Evolutionary conservation across 2,329 filamentous ascomycete genomes (phyloP).

Genomic region (Alternaria dauci): DNA sequence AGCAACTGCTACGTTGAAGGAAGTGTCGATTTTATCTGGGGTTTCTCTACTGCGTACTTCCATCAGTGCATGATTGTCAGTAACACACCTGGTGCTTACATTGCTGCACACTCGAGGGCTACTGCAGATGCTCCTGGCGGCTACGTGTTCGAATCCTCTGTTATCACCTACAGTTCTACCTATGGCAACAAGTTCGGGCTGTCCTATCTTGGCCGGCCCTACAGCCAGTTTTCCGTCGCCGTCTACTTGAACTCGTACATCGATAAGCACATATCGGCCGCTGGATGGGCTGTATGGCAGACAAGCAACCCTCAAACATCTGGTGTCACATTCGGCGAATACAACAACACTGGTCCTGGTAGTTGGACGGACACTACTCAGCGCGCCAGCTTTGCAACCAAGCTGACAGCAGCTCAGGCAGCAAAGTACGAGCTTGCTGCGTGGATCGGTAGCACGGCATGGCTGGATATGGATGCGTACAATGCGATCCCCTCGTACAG

Average conservation of each 20-base stretch:
- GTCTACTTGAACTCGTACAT: conserved; percentile 50
- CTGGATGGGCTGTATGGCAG: conserved; percentile 47
- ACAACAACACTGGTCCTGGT: conserved; percentile 44
- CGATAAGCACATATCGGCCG: conserved; percentile 45
- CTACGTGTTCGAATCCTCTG: conserved; percentile 63
- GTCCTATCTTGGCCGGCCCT: conserved; percentile 60
- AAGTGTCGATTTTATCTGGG: conserved; percentile 66
- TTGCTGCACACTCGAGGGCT: conserved; percentile 31
- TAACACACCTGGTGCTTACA: conserved; percentile 32
- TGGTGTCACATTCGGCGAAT: conserved; percentile 50
- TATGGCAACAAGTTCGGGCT: conserved; percentile 35
- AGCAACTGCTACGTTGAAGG: conserved; percentile 64
- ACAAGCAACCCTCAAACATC: conserved; percentile 45
- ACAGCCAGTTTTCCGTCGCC: conserved; percentile 41
- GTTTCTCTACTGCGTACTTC: conserved; percentile 60
- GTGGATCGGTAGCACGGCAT: conserved; percentile 54
- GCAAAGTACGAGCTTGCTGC: conserved; percentile 47
- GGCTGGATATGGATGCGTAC: conserved; percentile 55
- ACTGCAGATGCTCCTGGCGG: conserved; percentile 46
- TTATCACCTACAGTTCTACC: conserved; percentile 53
- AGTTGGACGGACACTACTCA: conserved; percentile 41
- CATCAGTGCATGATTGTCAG: conserved; percentile 52
- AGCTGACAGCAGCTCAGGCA: conserved; percentile 47
- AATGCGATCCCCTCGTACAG: conserved; percentile 43
- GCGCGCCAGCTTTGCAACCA: conserved; percentile 50